Evolutionary conservation across 83 land plant genomes (phyloP), one percentile per base, ranked within the genome.

Genomic region (Thuja plicata): DNA sequence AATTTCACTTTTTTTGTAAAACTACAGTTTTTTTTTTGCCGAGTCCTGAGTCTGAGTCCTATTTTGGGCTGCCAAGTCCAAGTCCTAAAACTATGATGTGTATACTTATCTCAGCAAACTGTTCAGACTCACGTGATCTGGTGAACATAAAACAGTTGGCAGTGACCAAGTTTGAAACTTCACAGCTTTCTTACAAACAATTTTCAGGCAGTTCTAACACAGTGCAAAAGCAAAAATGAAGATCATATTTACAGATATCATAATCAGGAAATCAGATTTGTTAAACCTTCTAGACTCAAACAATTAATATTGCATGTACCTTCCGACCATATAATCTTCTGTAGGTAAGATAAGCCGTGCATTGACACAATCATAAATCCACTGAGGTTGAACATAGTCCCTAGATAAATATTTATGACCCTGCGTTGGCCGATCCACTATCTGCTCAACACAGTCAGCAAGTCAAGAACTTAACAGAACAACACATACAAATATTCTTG

Each of bases 341-440:
- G 97, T 95, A 52, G 99, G 99, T 84, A 98, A 55, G 54, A 98
- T 86, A 24, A 96, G 78, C 8, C 94, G 94, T 8, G 92, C 92
- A 92, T 98, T 98, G 7, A 94, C 94, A 91, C 96, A 95, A 89
- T 98, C 99, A 92, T 90, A 98, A 46, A 97, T 92, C 99, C 99
- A 98, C 78, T 98, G 99, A 9, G 99, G 99, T 78, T 97, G 99
- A 30, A 98, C 91, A 92, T 98, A 98, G 55, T 96, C 97, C 91
- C 99, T 94, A 34, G 98, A 96, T 21, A 96, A 93, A 91, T 92
- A 94, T 54, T 76, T 95, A 81, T 94, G 98, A 27, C 94, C 93
- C 88, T 96, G 96, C 12, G 94, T 92, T 46, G 99, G 98, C 41
- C 99, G 91, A 91, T 98, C 99, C 89, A 98, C 99, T 87, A 98